Base-by-base conservation (phyloP, 345 rosid species). In the Heritiera littoralis region DNA sequence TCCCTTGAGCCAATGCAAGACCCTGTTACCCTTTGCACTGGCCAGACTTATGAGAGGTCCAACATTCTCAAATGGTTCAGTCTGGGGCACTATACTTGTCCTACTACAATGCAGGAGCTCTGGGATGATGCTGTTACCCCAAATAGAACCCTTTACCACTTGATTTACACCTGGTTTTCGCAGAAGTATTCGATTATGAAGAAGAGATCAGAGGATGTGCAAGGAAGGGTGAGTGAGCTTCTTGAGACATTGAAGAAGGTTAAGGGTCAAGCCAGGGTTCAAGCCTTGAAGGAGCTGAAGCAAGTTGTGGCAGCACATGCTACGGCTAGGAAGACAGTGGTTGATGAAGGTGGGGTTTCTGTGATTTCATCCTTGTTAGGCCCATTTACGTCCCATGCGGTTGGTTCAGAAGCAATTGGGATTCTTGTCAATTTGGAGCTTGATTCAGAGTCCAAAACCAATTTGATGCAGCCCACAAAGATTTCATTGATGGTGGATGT, bases 21-120 rank as follows among this genome's bases (percentile, higher is more conserved):
- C 81, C 95, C 95, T 32, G 93, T 91, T 7, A 91, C 95, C 9
- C 89, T 91, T 66, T 91, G 93, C 87, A 91, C 95, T 0, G 95
- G 95, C 75, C 93, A 91, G 80, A 91, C 95, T 43, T 91, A 91
- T 38, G 93, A 91, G 86, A 85, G 88, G 81, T 87, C 87, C 71
- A 88, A 89, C 84, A 89, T 91, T 85, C 84, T 87, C 79, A 91
- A 88, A 79, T 91, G 95, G 95, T 88, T 91, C 78, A 84, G 55
- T 69, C 74, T 91, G 81, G 93, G 93, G 18, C 95, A 85, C 52
- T 87, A 78, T 41, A 91, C 95, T 75, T 91, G 95, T 77, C 95
- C 95, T 54, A 89, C 93, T 1, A 91, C 93, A 61, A 91, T 91
- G 93, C 93, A 91, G 65, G 95, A 91, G 85, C 92, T 91, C 3